These are phyloP conservation scores for Thraustochytrium aureum DNA, from an alignment of 352 stramenopile genomes.

Conservation along the genomic window DNA sequence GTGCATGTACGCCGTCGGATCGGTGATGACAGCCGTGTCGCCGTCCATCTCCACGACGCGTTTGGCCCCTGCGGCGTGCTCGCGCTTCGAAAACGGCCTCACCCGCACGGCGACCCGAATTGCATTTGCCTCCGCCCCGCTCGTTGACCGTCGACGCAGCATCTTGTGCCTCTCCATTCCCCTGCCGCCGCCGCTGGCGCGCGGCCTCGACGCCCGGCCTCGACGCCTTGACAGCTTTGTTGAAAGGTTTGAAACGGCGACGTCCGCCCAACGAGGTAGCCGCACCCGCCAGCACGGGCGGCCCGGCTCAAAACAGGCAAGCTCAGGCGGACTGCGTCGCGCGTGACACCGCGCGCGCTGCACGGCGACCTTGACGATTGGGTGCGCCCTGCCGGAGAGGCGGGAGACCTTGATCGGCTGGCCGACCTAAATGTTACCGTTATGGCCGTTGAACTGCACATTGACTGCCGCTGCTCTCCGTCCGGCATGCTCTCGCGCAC, in stretches of 20 bases:
- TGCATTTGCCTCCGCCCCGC: background rate
- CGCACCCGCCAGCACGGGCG: too few species aligned
- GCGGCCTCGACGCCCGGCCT: background rate
- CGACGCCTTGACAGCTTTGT: background rate
- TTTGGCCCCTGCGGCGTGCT: background rate
- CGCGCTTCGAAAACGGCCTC: conserved; percentile 27
- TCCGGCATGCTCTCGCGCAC: too few species aligned
- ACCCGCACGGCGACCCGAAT: conserved; percentile 52
- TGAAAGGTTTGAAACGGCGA: background rate
- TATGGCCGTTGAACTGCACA: too few species aligned
- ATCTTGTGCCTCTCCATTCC: background rate
- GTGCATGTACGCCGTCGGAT: conserved; percentile 36
- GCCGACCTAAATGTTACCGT: too few species aligned
- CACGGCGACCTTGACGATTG: too few species aligned
- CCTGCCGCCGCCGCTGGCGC: background rate
- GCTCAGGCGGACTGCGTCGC: too few species aligned
- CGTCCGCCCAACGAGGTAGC: too few species aligned
- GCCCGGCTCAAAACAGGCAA: too few species aligned
- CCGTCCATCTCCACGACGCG: conserved; percentile 38
- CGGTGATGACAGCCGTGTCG: conserved; percentile 10
- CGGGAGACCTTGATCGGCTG: too few species aligned
- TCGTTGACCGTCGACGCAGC: background rate
- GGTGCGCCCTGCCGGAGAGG: too few species aligned
- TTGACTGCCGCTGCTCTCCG: too few species aligned
- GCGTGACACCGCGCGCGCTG: too few species aligned